Conservation (phyloP, 2,329 filamentous ascomycete species). For the Leptographium lundbergii region DNA sequence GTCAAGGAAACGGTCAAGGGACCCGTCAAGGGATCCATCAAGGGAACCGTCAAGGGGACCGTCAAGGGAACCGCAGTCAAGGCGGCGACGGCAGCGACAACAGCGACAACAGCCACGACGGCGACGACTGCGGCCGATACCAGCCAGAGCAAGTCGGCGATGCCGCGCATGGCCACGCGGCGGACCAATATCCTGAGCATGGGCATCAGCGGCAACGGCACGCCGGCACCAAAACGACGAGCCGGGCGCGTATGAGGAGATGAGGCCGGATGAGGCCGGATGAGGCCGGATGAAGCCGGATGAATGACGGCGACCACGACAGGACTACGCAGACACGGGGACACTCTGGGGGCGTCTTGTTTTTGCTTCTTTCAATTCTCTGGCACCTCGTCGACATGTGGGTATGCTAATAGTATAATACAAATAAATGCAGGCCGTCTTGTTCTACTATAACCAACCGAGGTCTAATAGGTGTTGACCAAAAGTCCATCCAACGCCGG, state of each 20-base stretch:
- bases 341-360: neutral
- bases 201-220: constrained; percentile 12
- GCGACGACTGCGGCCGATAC: neutral
- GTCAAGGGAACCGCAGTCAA: neutral
- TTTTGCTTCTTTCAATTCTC: neutral
- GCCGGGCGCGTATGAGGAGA: neutral
- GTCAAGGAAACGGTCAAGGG: too few species aligned
- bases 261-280: neutral
- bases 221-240: constrained; percentile 12
- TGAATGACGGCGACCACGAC: neutral
- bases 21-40: neutral
- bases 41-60: neutral
- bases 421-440: too few species aligned
- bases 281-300: neutral
- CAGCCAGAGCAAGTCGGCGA: neutral
- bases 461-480: too few species aligned
- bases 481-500: too few species aligned
- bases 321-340: neutral
- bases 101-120: neutral
- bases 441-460: too few species aligned
- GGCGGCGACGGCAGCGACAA: neutral
- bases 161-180: constrained; percentile 8
- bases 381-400: too few species aligned
- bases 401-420: too few species aligned
- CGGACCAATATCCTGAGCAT: constrained; percentile 10